A percentile compares a stretch with the other conserved stretches of the same genome.
Evolutionary conservation across 257 asterid genomes (phyloP).

Genomic region (Jaltomata sinuosa): DNA sequence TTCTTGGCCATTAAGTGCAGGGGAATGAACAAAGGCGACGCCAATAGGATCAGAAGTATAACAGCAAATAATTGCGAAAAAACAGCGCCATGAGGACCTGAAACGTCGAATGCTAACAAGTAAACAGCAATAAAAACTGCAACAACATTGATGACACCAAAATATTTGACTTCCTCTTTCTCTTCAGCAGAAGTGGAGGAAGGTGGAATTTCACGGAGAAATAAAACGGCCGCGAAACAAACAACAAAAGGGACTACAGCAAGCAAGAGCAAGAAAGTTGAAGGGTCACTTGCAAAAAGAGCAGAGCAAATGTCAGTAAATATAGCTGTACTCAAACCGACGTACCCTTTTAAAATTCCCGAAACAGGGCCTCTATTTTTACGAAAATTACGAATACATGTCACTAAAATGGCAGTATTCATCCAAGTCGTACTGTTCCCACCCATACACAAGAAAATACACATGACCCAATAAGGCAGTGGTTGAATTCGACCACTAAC

Average conservation of each 20-base stretch:
- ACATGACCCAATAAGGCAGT: slow-evolving; percentile 23
- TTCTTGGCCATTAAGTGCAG: neutral
- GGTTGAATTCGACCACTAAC: slow-evolving; percentile 13
- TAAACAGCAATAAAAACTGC: slow-evolving; percentile 1
- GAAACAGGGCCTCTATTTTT: slow-evolving; percentile 17
- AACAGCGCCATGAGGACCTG: slow-evolving; percentile 11
- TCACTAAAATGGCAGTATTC: slow-evolving; percentile 21
- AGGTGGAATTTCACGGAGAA: slow-evolving; percentile 15
- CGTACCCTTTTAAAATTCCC: slow-evolving; percentile 18
- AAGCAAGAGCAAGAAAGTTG: slow-evolving; percentile 5
- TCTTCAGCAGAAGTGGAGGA: neutral
- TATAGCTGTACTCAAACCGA: slow-evolving; percentile 15
- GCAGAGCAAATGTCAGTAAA: slow-evolving; percentile 17
- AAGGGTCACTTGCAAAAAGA: slow-evolving; percentile 1
- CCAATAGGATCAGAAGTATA: slow-evolving; percentile 1
- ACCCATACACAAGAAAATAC: slow-evolving; percentile 23
- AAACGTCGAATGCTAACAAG: slow-evolving; percentile 5
- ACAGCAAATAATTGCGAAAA: slow-evolving; percentile 4
- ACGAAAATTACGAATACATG: slow-evolving; percentile 22
- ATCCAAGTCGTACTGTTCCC: slow-evolving; percentile 32
- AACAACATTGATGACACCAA: slow-evolving; percentile 3
- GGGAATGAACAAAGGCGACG: slow-evolving; percentile 8
- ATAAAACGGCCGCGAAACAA: slow-evolving; percentile 2
- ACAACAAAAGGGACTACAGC: slow-evolving; percentile 1
- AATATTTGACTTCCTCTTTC: neutral